Conservation (phyloP, 2,329 filamentous ascomycete genomes). For the Fusarium temperatum region DNA sequence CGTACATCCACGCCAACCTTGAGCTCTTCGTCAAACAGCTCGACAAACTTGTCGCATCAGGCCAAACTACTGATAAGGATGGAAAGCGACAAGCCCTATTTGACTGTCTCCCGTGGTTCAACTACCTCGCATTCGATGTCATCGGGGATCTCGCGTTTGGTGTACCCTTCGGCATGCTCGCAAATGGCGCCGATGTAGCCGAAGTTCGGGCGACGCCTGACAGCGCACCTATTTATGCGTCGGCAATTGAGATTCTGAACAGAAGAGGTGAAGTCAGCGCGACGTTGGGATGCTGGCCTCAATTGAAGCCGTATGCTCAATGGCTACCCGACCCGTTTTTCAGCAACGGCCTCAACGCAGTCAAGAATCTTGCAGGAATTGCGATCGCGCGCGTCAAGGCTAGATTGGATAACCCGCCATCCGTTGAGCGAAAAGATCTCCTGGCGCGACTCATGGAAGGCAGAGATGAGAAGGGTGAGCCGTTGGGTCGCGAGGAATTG, state of each 20-base stretch:
- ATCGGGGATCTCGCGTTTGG: constrained; percentile 62
- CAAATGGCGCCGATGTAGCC: constrained; percentile 77
- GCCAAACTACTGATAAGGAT: constrained; percentile 61
- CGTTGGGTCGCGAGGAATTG: constrained; percentile 79
- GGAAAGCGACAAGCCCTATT: constrained; percentile 71
- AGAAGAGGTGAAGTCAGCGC: constrained; percentile 86
- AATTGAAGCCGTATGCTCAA: constrained; percentile 80
- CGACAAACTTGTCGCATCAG: constrained; percentile 66
- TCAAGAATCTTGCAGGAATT: constrained; percentile 85
- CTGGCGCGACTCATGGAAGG: constrained; percentile 87
- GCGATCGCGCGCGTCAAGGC: constrained; percentile 83
- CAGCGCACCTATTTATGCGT: constrained; percentile 71
- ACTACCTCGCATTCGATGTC: constrained; percentile 64
- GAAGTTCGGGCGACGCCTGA: constrained; percentile 73
- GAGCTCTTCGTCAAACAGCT: constrained; percentile 77
- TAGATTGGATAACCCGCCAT: constrained; percentile 74
- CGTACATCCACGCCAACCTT: constrained; percentile 85
- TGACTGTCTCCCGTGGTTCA: constrained; percentile 80
- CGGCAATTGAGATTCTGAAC: constrained; percentile 89
- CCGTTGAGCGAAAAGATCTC: constrained; percentile 77
- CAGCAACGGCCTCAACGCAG: constrained; percentile 74
- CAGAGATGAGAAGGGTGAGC: constrained; percentile 80
- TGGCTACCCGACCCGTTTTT: constrained; percentile 88
- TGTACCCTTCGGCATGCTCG: constrained; percentile 72
- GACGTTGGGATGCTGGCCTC: constrained; percentile 77